These are phyloP conservation scores for Trichoderma breve DNA, from an alignment of 2,329 filamentous ascomycete species.

Conservation along the genomic window DNA sequence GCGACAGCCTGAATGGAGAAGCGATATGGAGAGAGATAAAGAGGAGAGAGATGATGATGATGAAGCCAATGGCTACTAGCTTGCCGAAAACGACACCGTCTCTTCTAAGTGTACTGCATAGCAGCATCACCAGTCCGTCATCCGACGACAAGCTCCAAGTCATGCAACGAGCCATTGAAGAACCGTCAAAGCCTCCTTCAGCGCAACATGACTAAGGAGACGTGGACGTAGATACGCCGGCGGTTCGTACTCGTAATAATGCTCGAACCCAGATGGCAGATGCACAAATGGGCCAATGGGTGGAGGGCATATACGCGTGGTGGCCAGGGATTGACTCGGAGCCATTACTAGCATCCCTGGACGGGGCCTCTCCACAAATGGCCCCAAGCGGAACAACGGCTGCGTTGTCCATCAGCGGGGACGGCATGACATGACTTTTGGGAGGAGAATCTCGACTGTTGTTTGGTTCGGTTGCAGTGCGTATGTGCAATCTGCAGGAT, in stretches of 20 bases:
- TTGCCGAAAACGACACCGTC: neutral
- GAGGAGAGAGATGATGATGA: too few species aligned
- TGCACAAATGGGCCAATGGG: neutral
- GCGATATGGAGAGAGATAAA: neutral
- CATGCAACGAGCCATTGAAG: neutral
- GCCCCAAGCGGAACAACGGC: neutral
- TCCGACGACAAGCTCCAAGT: neutral
- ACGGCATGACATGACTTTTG: neutral
- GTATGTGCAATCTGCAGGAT: neutral
- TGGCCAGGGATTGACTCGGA: neutral
- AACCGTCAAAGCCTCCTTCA: neutral
- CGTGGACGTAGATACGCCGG: neutral
- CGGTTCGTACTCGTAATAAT: conserved; percentile 9
- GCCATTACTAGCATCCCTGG: neutral
- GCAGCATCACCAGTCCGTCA: neutral
- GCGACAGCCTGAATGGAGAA: neutral
- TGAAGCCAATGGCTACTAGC: neutral
- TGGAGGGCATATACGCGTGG: neutral
- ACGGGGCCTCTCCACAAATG: neutral
- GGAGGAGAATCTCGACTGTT: neutral
- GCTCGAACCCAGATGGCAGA: neutral
- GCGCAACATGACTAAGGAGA: conserved; percentile 4
- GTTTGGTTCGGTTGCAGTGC: neutral
- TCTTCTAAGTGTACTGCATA: neutral
- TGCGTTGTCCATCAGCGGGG: conserved; percentile 1